phyloP scores from a whole-genome alignment of 192 early-diverging fungal genomes.

The Backusella sp. region DNA sequence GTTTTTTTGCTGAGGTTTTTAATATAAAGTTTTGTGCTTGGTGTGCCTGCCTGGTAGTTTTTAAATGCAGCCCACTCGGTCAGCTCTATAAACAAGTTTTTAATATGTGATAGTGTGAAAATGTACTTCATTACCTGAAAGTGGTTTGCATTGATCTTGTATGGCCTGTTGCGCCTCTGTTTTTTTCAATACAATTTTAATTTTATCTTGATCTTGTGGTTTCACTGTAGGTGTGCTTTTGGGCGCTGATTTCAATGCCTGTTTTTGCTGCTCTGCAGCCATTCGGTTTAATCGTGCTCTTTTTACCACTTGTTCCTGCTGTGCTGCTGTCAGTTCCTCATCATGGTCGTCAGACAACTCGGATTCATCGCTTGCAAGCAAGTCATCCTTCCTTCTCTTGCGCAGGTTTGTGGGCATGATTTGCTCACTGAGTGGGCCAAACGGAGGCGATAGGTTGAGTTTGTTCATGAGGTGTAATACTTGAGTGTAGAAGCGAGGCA shows the following conservation, averaged over 20 bases:
- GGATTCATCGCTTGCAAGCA: conserved; percentile 49
- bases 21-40: conserved; percentile 39
- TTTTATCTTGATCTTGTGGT: neutral
- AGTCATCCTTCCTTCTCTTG: conserved; percentile 42
- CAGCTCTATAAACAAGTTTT: conserved; percentile 25
- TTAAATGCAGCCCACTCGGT: conserved; percentile 40
- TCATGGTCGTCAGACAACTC: conserved; percentile 37
- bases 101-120: no score
- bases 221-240: neutral
- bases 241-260: neutral
- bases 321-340: conserved; percentile 12
- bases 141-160: conserved; percentile 22
- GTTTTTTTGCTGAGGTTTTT: conserved; percentile 46
- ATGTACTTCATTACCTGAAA: neutral
- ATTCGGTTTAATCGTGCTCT: conserved; percentile 2
- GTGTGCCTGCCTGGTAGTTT: conserved; percentile 37
- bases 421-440: conserved; percentile 19
- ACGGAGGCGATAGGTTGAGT: conserved; percentile 60
- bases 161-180: conserved; percentile 6
- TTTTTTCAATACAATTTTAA: neutral
- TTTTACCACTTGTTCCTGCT: neutral
- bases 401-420: conserved; percentile 15
- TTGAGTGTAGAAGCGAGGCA: conserved; percentile 57
- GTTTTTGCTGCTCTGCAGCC: conserved; percentile 16
- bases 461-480: conserved; percentile 65